phyloP scores from a whole-genome alignment of 2,329 filamentous ascomycete genomes.

The Furcasterigmium sp. region DNA sequence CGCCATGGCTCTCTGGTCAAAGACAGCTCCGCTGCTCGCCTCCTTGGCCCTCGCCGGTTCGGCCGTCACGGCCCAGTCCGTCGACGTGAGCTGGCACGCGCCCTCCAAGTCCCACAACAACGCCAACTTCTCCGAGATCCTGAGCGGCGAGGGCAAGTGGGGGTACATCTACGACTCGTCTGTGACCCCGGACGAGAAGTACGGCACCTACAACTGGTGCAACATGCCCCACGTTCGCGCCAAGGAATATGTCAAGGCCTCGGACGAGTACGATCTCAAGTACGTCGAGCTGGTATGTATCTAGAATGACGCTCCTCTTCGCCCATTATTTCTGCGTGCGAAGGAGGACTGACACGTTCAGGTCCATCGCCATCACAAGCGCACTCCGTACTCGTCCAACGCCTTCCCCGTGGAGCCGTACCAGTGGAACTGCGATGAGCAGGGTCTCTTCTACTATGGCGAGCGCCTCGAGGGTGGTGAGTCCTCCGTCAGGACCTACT shows the following conservation, averaged over 20 bases:
- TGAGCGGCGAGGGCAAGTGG: slow-evolving; percentile 58
- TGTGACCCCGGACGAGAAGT: slow-evolving; percentile 44
- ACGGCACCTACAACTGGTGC: slow-evolving; percentile 73
- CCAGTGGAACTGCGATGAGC: slow-evolving; percentile 66
- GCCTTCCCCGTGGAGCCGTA: slow-evolving; percentile 70
- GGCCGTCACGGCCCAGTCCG: slow-evolving; percentile 8
- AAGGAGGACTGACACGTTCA: slow-evolving; percentile 17
- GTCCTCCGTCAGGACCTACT: slow-evolving; percentile 52
- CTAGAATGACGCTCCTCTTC: too few species aligned
- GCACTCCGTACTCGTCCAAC: slow-evolving; percentile 75
- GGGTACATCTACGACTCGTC: slow-evolving; percentile 72
- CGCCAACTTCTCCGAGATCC: slow-evolving; percentile 45
- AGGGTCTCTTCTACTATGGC: slow-evolving; percentile 65
- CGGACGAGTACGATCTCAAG: slow-evolving; percentile 54
- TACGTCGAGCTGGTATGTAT: slow-evolving; percentile 69
- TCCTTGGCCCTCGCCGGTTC: slow-evolving; percentile 7
- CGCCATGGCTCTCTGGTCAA: slow-evolving; percentile 9
- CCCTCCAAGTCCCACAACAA: slow-evolving; percentile 54
- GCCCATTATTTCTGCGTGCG: neutral
- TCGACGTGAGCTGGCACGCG: slow-evolving; percentile 51
- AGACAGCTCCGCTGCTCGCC: slow-evolving; percentile 6
- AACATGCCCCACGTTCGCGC: slow-evolving; percentile 81
- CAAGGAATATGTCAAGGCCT: slow-evolving; percentile 54
- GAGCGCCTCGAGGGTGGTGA: slow-evolving; percentile 46
- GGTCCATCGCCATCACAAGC: slow-evolving; percentile 81